Conservation (phyloP, 768 basidiomycete genomes). For the Plicaturopsis crispa region DNA sequence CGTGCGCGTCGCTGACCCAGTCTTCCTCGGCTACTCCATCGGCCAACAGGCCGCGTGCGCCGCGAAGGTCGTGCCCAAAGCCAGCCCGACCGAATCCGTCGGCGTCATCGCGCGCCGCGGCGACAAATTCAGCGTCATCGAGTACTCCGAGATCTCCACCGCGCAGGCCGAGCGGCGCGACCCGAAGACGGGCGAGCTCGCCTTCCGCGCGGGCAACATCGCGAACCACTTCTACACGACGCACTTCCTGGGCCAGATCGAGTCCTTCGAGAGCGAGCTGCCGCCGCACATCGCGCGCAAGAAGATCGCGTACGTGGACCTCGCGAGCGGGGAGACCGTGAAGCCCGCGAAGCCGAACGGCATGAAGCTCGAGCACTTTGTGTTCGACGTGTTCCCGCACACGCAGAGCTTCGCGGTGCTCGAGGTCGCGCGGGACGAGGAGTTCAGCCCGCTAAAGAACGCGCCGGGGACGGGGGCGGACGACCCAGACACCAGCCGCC, state of each 20-base stretch:
- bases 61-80: constrained; percentile 93
- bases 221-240: constrained; percentile 98
- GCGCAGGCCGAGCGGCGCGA: constrained; percentile 80
- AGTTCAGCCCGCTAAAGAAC: constrained; percentile 97
- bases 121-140: constrained; percentile 86
- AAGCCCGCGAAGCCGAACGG: constrained; percentile 93
- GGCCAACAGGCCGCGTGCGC: constrained; percentile 83
- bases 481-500: constrained; percentile 83
- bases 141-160: constrained; percentile 92
- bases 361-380: constrained; percentile 98
- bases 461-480: constrained; percentile 89
- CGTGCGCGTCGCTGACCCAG: constrained; percentile 92
- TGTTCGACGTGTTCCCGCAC: constrained; percentile 98
- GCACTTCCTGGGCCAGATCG: constrained; percentile 68
- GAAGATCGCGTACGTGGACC: constrained; percentile 84
- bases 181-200: constrained; percentile 61
- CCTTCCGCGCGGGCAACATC: constrained; percentile 94
- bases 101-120: constrained; percentile 87
- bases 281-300: constrained; percentile 98
- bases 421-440: constrained; percentile 81
- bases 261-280: constrained; percentile 79
- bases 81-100: constrained; percentile 81
- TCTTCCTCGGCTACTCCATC: constrained; percentile 95
- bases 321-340: constrained; percentile 56
- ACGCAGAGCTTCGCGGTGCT: constrained; percentile 78